Conservation (phyloP, 495 filamentous ascomycete genomes). For the Aspergillus avenaceus region DNA sequence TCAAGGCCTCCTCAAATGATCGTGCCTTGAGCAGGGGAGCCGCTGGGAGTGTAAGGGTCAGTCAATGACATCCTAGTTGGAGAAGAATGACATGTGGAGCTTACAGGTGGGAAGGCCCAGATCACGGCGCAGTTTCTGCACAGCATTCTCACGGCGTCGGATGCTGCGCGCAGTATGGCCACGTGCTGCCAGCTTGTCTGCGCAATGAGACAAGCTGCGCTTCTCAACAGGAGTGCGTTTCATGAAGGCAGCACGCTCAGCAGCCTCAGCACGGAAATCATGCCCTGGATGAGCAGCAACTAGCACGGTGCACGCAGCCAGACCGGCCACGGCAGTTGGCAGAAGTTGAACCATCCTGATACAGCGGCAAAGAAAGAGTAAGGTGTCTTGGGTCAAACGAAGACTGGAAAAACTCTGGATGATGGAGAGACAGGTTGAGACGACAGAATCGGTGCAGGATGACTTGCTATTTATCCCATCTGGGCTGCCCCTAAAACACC, state of each 20-base stretch:
- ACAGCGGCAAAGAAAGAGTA: neutral
- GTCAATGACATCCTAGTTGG: conserved; percentile 2
- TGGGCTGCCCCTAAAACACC: neutral
- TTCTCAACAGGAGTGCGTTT: conserved; percentile 21
- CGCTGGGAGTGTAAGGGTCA: conserved; percentile 5
- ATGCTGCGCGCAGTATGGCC: conserved; percentile 39
- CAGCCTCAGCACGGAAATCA: conserved; percentile 34
- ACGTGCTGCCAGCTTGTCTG: conserved; percentile 42
- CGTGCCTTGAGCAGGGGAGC: conserved; percentile 33
- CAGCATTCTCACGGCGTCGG: conserved; percentile 32
- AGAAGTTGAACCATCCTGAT: neutral
- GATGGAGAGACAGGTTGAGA: neutral
- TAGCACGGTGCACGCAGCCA: neutral
- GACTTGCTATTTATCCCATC: neutral
- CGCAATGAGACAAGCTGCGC: conserved; percentile 41
- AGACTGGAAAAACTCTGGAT: neutral
- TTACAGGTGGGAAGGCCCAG: conserved; percentile 19
- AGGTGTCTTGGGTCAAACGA: no score
- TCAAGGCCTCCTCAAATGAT: conserved; percentile 34
- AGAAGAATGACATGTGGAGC: neutral
- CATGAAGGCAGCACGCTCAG: conserved; percentile 38
- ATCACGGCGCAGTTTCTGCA: conserved; percentile 26
- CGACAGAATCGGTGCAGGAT: neutral
- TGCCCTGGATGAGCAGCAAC: conserved; percentile 40
- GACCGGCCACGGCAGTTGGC: neutral